These are phyloP conservation scores for Peronospora tabacina DNA, from an alignment of 352 stramenopile genomes.

Conservation along the genomic window DNA sequence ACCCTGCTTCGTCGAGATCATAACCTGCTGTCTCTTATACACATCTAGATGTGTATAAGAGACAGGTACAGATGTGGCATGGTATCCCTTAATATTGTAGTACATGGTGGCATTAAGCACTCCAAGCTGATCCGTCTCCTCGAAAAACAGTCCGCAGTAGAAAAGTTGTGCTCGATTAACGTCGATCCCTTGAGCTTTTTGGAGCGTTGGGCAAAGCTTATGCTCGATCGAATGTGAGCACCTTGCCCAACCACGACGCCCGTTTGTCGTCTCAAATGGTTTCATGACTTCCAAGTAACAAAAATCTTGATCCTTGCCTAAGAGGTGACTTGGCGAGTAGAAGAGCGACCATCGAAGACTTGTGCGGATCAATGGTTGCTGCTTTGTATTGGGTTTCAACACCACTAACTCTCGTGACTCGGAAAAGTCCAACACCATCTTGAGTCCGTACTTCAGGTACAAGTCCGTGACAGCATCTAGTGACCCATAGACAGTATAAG, in stretches of 20 bases:
- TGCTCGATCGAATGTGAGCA: constrained; percentile 67
- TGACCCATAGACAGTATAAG: constrained; percentile 46
- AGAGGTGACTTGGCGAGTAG: constrained; percentile 42
- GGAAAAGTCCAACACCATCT: constrained; percentile 71
- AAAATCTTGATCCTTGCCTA: constrained; percentile 64
- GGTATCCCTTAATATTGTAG: constrained; percentile 45
- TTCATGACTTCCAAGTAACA: constrained; percentile 73
- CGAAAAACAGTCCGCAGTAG: constrained; percentile 62
- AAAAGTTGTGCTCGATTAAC: constrained; percentile 51
- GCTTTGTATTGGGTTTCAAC: constrained; percentile 32
- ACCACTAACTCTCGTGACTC: constrained; percentile 47
- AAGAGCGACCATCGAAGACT: constrained; percentile 66
- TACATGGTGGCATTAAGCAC: constrained; percentile 52
- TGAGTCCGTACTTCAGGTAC: constrained; percentile 53
- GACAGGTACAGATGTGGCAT: constrained; percentile 36
- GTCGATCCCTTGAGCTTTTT: constrained; percentile 17
- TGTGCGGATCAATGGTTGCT: constrained; percentile 42
- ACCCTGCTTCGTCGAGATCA: too few relatives aligned
- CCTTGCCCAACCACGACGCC: constrained; percentile 60
- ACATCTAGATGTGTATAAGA: too few relatives aligned
- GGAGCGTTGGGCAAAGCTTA: constrained; percentile 47
- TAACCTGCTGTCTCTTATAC: too few relatives aligned
- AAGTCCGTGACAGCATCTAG: constrained; percentile 63
- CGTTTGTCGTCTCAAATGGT: constrained; percentile 41
- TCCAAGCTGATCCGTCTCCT: constrained; percentile 43